Conservation (phyloP, 257 asterid genomes). For the Cynanchum wilfordii region DNA sequence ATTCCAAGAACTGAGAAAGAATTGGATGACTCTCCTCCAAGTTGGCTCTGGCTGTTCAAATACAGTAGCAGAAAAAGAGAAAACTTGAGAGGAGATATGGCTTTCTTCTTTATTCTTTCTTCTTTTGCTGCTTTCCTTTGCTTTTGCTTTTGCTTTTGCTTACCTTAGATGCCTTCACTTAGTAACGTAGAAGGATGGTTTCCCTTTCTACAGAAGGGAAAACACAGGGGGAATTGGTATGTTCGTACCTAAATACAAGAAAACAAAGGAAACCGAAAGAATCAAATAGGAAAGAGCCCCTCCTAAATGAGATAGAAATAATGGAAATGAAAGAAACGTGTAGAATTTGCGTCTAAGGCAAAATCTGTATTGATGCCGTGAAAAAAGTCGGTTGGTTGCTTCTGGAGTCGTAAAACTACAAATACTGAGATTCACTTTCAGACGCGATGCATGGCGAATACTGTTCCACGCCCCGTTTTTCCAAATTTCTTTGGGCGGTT, state of each 20-base stretch:
- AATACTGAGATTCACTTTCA: not conserved
- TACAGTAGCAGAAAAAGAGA: not conserved
- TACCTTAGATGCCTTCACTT: conserved; percentile 5
- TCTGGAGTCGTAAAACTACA: not conserved
- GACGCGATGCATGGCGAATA: not conserved
- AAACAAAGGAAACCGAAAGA: not conserved
- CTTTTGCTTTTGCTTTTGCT: conserved; percentile 22
- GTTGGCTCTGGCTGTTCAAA: too few relatives aligned
- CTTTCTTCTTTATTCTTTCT: not conserved
- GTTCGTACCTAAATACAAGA: too few relatives aligned
- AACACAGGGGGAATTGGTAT: not conserved
- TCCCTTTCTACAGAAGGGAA: not conserved
- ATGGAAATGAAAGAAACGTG: not conserved
- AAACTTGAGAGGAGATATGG: not conserved
- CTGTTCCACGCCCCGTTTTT: not conserved
- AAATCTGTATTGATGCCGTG: not conserved
- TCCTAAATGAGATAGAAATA: not conserved
- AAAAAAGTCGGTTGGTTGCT: not conserved
- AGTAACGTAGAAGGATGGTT: conserved; percentile 16
- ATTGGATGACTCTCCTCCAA: too few relatives aligned
- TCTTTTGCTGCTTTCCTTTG: not conserved
- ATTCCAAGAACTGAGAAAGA: conserved; percentile 17
- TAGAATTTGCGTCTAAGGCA: conserved; percentile 4
- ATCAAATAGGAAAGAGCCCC: too few relatives aligned
- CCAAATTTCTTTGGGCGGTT: not conserved